Conservation (phyloP, 495 filamentous ascomycete genomes). For the Halenospora varia region DNA sequence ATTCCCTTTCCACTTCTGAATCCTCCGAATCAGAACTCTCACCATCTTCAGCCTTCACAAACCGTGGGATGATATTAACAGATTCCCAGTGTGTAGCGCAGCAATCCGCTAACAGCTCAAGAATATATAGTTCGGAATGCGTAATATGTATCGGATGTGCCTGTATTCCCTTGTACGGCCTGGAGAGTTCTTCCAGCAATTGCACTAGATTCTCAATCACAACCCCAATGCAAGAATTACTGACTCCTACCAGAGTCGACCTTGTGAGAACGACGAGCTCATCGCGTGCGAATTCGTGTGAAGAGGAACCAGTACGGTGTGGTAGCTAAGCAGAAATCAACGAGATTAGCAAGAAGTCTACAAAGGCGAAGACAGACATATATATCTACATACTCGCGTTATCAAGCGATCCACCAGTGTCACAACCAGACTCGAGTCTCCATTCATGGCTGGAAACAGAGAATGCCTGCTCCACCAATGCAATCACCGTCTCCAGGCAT, state of each 20-base stretch:
- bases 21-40: slow-evolving; percentile 22
- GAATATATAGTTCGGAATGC: slow-evolving; percentile 54
- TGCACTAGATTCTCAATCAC: slow-evolving; percentile 53
- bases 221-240: slow-evolving; percentile 41
- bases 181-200: slow-evolving; percentile 45
- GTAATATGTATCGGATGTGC: slow-evolving; percentile 49
- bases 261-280: slow-evolving; percentile 57
- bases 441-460: slow-evolving; percentile 43
- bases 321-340: slow-evolving; percentile 45
- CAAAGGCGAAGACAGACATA: not conserved
- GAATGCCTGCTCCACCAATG: slow-evolving; percentile 10
- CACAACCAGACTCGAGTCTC: slow-evolving; percentile 58
- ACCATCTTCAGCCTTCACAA: slow-evolving; percentile 8
- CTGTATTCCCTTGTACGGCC: slow-evolving; percentile 39
- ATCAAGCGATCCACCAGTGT: slow-evolving; percentile 61
- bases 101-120: slow-evolving; percentile 60
- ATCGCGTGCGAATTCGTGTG: slow-evolving; percentile 54
- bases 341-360: slow-evolving; percentile 13
- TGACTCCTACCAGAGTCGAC: slow-evolving; percentile 54
- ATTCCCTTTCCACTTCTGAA: slow-evolving; percentile 26
- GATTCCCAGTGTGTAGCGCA: slow-evolving; percentile 54
- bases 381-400: slow-evolving; percentile 50
- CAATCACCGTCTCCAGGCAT: slow-evolving; percentile 20
- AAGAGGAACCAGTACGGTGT: slow-evolving; percentile 56
- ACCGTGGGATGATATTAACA: slow-evolving; percentile 23